Evolutionary conservation across 2,329 filamentous ascomycete species (phyloP).

Genomic region (Diaporthe batatas): DNA sequence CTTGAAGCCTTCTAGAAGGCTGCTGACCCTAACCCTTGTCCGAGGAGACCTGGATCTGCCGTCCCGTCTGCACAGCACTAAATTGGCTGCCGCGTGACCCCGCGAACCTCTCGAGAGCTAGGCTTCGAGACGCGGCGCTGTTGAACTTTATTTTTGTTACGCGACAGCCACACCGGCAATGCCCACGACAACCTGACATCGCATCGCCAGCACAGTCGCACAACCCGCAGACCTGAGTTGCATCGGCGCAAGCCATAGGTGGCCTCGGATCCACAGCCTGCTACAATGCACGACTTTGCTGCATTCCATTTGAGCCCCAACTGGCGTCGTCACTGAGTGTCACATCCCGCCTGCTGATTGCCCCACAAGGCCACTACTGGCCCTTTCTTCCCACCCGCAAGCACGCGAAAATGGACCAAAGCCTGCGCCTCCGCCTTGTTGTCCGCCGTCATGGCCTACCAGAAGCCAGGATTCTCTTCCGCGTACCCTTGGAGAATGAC

Average conservation of each 20-base stretch:
- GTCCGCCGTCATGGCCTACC: conserved; percentile 82
- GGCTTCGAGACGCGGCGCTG: conserved; percentile 11
- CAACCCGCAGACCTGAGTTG: not conserved
- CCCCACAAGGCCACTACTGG: not conserved
- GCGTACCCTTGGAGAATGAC: conserved; percentile 67
- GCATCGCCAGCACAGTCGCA: not conserved
- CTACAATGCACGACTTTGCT: conserved; percentile 3
- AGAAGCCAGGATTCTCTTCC: conserved; percentile 79
- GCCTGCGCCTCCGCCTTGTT: conserved; percentile 79
- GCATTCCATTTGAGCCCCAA: conserved; percentile 7
- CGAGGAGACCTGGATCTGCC: not conserved
- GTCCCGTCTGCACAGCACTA: not conserved
- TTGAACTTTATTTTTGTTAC: conserved; percentile 20
- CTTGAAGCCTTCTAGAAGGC: conserved; percentile 14
- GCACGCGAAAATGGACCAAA: conserved; percentile 46
- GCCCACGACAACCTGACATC: not conserved
- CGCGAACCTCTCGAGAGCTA: conserved; percentile 22
- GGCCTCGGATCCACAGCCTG: not conserved
- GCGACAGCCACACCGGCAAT: not conserved
- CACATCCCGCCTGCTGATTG: conserved; percentile 1
- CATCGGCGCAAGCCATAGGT: not conserved
- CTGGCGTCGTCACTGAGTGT: conserved; percentile 15
- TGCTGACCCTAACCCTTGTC: not conserved
- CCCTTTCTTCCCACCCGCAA: not conserved
- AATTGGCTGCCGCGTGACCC: conserved; percentile 31